phyloP scores from a whole-genome alignment of 352 stramenopile genomes.

The Globisporangium middletonii region DNA sequence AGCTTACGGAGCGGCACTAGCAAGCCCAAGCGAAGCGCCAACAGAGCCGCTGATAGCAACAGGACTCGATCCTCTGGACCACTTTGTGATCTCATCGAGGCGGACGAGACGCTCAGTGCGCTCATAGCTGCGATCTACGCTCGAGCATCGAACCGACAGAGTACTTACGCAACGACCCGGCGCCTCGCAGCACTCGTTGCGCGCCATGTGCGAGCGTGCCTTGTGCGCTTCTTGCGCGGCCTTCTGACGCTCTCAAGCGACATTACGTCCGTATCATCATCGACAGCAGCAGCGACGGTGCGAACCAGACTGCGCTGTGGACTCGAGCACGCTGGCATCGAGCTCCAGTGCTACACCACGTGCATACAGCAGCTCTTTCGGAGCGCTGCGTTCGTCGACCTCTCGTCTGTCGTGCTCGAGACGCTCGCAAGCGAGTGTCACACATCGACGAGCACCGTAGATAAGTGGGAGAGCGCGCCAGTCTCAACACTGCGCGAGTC shows the following conservation, averaged over 20 bases:
- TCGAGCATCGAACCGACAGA: background rate
- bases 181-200: conserved; percentile 12
- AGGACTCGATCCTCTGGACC: no score
- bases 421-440: background rate
- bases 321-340: conserved; percentile 8
- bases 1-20: conserved; percentile 4
- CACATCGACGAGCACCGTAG: background rate
- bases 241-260: conserved; percentile 7
- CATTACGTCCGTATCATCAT: background rate
- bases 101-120: conserved; percentile 1
- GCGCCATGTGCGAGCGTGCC: conserved; percentile 8
- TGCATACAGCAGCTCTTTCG: conserved; percentile 18
- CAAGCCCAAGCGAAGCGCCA: background rate
- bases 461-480: no score
- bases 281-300: background rate
- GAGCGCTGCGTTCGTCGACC: conserved; percentile 5
- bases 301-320: conserved; percentile 2
- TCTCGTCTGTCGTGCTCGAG: background rate
- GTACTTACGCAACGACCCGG: background rate
- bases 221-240: conserved; percentile 20
- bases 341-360: conserved; percentile 6
- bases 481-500: background rate
- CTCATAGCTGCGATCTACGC: conserved; percentile 5
- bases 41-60: background rate
- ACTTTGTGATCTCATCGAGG: background rate